These are phyloP conservation scores for Tricholoma sp. DNA, from an alignment of 768 basidiomycete species.

Conservation along the genomic window DNA sequence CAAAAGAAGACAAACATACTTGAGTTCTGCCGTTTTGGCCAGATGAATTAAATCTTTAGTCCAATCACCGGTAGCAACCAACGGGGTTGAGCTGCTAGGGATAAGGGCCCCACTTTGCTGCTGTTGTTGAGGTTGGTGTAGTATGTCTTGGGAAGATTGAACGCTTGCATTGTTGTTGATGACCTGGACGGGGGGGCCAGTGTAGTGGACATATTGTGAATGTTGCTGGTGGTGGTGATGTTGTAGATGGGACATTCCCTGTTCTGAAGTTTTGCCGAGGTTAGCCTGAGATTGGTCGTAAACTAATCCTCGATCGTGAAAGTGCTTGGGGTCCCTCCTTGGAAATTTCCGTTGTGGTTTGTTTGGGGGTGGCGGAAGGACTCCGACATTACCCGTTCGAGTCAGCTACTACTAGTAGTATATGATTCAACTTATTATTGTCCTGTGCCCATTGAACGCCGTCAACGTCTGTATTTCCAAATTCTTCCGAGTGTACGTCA, in stretches of 20 bases:
- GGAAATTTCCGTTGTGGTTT: constrained; percentile 3
- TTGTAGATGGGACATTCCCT: constrained; percentile 38
- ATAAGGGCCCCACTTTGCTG: constrained; percentile 19
- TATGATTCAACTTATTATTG: no score
- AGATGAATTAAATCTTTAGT: constrained; percentile 81
- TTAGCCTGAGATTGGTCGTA: constrained; percentile 18
- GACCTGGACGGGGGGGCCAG: constrained; percentile 22
- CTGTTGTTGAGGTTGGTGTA: constrained; percentile 20
- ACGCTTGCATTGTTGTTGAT: constrained; percentile 17
- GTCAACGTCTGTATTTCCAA: no score
- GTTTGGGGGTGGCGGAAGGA: constrained; percentile 4
- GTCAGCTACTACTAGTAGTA: no score
- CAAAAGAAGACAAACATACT: constrained; percentile 47
- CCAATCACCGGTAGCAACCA: constrained; percentile 83
- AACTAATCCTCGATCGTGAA: constrained; percentile 24
- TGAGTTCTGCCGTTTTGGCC: constrained; percentile 83
- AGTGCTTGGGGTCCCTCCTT: constrained; percentile 34
- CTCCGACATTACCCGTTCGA: not conserved
- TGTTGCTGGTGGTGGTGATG: constrained; percentile 26
- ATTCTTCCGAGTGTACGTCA: no score
- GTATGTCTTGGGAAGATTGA: constrained; percentile 25
- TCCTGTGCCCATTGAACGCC: no score
- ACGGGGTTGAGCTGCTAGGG: constrained; percentile 31
- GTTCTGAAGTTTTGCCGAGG: constrained; percentile 17
- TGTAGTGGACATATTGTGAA: constrained; percentile 35